Evolutionary conservation across 1,139 yeast species (phyloP).

Genomic region (Saccharomyces hybrid): DNA sequence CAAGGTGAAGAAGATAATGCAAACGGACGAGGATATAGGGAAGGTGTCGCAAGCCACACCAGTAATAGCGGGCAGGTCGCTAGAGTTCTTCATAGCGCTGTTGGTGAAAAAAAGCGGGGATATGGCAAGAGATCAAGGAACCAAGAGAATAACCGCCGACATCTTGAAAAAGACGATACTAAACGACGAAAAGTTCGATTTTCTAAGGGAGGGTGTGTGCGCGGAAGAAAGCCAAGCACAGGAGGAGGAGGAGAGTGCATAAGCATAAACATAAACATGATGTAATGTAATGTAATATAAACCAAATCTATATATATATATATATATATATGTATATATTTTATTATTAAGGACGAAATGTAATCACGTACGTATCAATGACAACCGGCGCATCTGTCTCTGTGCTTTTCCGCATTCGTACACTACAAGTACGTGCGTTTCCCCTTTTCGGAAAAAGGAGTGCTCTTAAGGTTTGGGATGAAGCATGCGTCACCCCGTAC

Average conservation of each 20-base stretch:
- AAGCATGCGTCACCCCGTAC: neutral
- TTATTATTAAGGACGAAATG: neutral
- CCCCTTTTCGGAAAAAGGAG: neutral
- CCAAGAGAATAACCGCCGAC: constrained; percentile 74
- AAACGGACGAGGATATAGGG: constrained; percentile 95
- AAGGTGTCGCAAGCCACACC: constrained; percentile 99
- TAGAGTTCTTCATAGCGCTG: constrained; percentile 85
- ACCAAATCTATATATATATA: neutral
- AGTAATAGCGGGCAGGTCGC: constrained; percentile 87
- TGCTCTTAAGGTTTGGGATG: neutral
- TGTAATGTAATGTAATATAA: neutral
- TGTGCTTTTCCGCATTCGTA: neutral
- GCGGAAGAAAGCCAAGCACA: constrained; percentile 17
- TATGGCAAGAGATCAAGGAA: constrained; percentile 70
- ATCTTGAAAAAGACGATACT: constrained; percentile 80
- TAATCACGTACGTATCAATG: neutral
- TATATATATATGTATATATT: neutral
- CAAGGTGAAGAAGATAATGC: constrained; percentile 92
- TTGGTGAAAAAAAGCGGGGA: constrained; percentile 77
- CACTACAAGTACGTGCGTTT: neutral
- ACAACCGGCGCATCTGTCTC: neutral
- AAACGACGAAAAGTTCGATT: constrained; percentile 86
- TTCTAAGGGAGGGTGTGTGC: constrained; percentile 52
- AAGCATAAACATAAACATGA: neutral
- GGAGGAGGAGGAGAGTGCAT: constrained; percentile 1